Conservation (phyloP, 306 rosid genomes). For the Sicyos edulis region DNA sequence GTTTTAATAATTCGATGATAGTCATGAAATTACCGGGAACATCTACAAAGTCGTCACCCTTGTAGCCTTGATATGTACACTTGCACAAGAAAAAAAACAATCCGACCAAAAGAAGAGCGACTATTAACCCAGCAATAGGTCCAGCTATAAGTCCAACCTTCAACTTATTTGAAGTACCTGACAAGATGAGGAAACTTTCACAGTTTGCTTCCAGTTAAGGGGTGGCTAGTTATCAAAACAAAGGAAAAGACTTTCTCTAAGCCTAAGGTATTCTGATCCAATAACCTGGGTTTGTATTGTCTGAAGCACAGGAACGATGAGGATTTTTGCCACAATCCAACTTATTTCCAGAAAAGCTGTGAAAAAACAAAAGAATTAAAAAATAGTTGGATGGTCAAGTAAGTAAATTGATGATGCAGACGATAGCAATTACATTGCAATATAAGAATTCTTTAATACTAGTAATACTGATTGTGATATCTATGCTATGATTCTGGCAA, state of each 20-base stretch:
- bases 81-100: slow-evolving; percentile 51
- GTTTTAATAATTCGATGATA: slow-evolving; percentile 20
- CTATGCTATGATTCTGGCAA: background rate
- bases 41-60: slow-evolving; percentile 71
- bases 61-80: slow-evolving; percentile 53
- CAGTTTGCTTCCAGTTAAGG: background rate
- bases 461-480: background rate
- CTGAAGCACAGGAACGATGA: slow-evolving; percentile 44
- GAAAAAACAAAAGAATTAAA: slow-evolving; percentile 18
- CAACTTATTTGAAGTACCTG: slow-evolving; percentile 53
- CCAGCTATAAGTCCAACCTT: slow-evolving; percentile 66
- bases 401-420: background rate
- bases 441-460: background rate
- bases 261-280: slow-evolving; percentile 20
- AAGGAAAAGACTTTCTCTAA: slow-evolving; percentile 13
- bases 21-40: slow-evolving; percentile 63
- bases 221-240: slow-evolving; percentile 8
- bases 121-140: slow-evolving; percentile 44
- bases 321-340: slow-evolving; percentile 57
- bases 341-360: slow-evolving; percentile 82
- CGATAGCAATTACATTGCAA: background rate
- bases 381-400: background rate
- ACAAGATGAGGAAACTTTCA: slow-evolving; percentile 23
- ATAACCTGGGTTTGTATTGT: slow-evolving; percentile 52
- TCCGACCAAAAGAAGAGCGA: slow-evolving; percentile 44